phyloP scores from a whole-genome alignment of 495 filamentous ascomycete species.

The Neurospora sp. region DNA sequence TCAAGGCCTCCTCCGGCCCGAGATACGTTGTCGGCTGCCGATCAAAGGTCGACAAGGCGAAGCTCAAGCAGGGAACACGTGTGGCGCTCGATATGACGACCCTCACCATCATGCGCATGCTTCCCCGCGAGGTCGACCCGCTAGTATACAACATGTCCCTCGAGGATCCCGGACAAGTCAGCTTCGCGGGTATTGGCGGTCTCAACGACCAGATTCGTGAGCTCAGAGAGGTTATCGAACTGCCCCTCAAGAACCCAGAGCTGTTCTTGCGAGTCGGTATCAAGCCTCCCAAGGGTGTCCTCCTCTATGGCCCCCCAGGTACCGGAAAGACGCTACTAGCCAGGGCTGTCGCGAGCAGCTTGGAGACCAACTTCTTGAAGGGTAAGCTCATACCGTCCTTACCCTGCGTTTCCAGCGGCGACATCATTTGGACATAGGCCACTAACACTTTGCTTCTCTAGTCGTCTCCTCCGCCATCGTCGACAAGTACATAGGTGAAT shows the following conservation, averaged over 20 bases:
- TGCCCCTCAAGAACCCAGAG: slow-evolving; percentile 97
- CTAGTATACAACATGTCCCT: slow-evolving; percentile 99
- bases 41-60: slow-evolving; percentile 92
- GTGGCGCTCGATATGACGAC: slow-evolving; percentile 99
- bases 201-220: slow-evolving; percentile 98
- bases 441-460: slow-evolving; percentile 19
- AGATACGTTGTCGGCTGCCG: slow-evolving; percentile 98
- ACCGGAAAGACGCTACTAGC: slow-evolving; percentile 96
- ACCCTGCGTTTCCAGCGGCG: no score
- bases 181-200: slow-evolving; percentile 97
- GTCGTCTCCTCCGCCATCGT: slow-evolving; percentile 99
- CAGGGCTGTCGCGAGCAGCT: slow-evolving; percentile 87
- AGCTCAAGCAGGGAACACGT: slow-evolving; percentile 95
- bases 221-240: slow-evolving; percentile 93
- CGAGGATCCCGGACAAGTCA: slow-evolving; percentile 95
- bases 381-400: no score
- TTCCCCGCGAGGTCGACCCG: slow-evolving; percentile 96
- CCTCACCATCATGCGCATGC: slow-evolving; percentile 99
- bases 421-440: slow-evolving; percentile 9
- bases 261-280: slow-evolving; percentile 95
- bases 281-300: slow-evolving; percentile 96
- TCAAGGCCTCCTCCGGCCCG: slow-evolving; percentile 91
- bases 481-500: slow-evolving; percentile 99
- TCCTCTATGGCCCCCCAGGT: slow-evolving; percentile 95
- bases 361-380: slow-evolving; percentile 98